phyloP scores from a whole-genome alignment of 2,329 filamentous ascomycete species.

The Diaporthe ilicicola region DNA sequence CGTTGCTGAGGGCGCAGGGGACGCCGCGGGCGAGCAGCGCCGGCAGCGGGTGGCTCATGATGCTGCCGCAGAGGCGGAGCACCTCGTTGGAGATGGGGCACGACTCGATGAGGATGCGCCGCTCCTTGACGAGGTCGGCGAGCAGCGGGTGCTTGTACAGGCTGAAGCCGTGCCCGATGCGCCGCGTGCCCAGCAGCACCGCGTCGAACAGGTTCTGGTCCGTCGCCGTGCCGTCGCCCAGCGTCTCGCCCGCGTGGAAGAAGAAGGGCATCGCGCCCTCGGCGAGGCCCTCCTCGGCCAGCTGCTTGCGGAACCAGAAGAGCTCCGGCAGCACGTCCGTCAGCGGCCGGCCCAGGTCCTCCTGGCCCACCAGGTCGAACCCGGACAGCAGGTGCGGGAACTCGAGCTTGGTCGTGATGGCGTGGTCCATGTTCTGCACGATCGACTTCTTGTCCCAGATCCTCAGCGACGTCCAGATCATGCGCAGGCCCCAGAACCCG shows the following conservation, averaged over 20 bases:
- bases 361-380: conserved; percentile 90
- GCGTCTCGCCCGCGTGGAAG: conserved; percentile 91
- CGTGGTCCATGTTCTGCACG: conserved; percentile 85
- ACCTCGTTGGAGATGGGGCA: conserved; percentile 94
- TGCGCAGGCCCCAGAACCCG: conserved; percentile 82
- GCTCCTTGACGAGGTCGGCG: conserved; percentile 87
- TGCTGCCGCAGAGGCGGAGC: conserved; percentile 77
- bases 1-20: conserved; percentile 84
- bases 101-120: conserved; percentile 86
- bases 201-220: conserved; percentile 91
- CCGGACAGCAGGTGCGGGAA: conserved; percentile 85
- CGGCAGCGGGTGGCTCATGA: conserved; percentile 82
- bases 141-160: conserved; percentile 92
- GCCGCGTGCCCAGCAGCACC: conserved; percentile 82
- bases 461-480: conserved; percentile 86
- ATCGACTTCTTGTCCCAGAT: conserved; percentile 70
- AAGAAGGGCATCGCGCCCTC: conserved; percentile 82
- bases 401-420: conserved; percentile 80
- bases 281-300: conserved; percentile 73
- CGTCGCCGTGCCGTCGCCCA: conserved; percentile 76
- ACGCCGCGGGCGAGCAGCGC: conserved; percentile 87
- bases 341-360: conserved; percentile 80
- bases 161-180: conserved; percentile 90
- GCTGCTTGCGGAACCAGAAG: conserved; percentile 93
- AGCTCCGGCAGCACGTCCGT: conserved; percentile 82